Conservation (phyloP, 352 stramenopile genomes). For the Globisporangium cederbergense region DNA sequence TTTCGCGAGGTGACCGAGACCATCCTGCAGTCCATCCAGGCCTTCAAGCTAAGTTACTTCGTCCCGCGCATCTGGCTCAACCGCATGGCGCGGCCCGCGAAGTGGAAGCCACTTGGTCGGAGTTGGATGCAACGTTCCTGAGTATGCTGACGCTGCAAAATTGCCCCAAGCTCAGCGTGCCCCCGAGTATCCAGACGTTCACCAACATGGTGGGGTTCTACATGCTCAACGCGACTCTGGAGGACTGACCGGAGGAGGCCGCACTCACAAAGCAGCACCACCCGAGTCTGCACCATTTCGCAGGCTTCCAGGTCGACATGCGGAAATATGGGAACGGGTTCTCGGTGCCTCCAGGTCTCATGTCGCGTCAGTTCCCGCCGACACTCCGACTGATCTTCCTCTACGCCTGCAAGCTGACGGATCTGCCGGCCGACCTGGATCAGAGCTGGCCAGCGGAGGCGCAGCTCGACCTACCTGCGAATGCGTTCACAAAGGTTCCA, state of each 20-base stretch:
- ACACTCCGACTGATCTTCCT: constrained; percentile 30
- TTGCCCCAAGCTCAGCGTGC: constrained; percentile 30
- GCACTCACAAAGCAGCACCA: constrained; percentile 27
- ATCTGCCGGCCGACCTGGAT: constrained; percentile 33
- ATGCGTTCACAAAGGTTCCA: constrained; percentile 21
- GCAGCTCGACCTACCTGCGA: constrained; percentile 23
- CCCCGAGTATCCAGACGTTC: constrained; percentile 20
- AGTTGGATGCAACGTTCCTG: constrained; percentile 16
- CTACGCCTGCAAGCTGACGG: constrained; percentile 27
- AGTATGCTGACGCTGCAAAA: constrained; percentile 24
- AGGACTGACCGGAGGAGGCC: constrained; percentile 22
- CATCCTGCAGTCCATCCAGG: constrained; percentile 22
- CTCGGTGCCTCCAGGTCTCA: constrained; percentile 28
- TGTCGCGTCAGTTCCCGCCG: constrained; percentile 28
- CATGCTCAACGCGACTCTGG: constrained; percentile 39
- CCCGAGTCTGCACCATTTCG: constrained; percentile 26
- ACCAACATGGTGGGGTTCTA: constrained; percentile 28
- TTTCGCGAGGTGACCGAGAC: constrained; percentile 15
- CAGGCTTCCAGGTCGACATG: constrained; percentile 28
- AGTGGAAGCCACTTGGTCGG: constrained; percentile 13
- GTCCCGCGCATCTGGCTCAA: constrained; percentile 22
- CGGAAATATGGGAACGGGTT: neutral
- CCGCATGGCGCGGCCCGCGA: constrained; percentile 14
- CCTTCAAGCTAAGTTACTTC: constrained; percentile 22
- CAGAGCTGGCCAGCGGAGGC: constrained; percentile 22